Evolutionary conservation across 306 rosid genomes (phyloP).

Genomic region (Cucurbita ficifolia): DNA sequence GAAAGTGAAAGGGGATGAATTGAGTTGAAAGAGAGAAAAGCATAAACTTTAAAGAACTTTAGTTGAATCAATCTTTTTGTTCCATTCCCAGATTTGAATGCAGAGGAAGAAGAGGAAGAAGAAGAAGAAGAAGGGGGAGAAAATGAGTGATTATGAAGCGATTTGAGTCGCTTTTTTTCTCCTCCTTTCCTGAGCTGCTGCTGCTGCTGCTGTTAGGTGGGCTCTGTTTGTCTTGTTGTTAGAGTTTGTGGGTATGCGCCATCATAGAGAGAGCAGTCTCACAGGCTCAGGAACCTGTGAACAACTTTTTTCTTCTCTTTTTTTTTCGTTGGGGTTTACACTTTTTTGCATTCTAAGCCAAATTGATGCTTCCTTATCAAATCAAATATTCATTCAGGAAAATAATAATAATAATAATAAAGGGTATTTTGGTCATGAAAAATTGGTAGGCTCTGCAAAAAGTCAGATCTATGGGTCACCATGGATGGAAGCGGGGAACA

Average conservation of each 20-base stretch:
- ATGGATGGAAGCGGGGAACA: constrained; percentile 24
- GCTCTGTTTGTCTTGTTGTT: constrained; percentile 49
- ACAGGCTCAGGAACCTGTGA: constrained; percentile 31
- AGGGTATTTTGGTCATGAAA: constrained; percentile 8
- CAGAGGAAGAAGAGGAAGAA: neutral
- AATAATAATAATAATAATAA: too few relatives aligned
- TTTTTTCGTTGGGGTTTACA: neutral
- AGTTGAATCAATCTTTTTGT: constrained; percentile 1
- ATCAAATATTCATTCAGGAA: neutral
- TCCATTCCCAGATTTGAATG: constrained; percentile 6
- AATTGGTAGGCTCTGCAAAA: constrained; percentile 1
- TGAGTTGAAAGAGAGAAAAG: constrained; percentile 4
- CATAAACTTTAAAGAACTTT: constrained; percentile 2
- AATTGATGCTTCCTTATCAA: constrained; percentile 1
- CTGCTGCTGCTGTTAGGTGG: constrained; percentile 29
- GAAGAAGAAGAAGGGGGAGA: neutral
- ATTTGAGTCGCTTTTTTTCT: neutral
- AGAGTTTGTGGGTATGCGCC: constrained; percentile 38
- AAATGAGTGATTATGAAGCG: neutral
- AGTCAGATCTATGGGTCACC: constrained; percentile 24
- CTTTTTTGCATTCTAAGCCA: constrained; percentile 2
- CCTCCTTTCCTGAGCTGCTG: constrained; percentile 7
- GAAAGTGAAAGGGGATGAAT: constrained; percentile 15
- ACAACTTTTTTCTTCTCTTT: neutral
- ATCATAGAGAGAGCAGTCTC: constrained; percentile 14